phyloP scores from a whole-genome alignment of 1,284 basidiomycete genomes.

The Quambalaria eucalypti region DNA sequence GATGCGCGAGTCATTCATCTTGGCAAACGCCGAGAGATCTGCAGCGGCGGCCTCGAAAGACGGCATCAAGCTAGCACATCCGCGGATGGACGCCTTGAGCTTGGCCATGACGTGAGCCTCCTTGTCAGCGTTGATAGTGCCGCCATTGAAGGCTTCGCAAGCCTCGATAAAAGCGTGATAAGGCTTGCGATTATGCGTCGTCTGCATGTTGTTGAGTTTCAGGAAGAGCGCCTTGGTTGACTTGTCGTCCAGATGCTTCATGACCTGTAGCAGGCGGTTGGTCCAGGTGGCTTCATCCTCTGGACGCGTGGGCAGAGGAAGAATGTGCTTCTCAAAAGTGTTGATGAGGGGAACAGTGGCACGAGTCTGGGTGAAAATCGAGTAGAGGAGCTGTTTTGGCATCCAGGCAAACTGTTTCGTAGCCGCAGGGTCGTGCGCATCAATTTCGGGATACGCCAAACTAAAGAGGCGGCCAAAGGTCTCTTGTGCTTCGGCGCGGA shows the following conservation, averaged over 20 bases:
- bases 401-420: conserved; percentile 87
- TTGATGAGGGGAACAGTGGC: conserved; percentile 50
- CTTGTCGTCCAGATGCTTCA: conserved; percentile 58
- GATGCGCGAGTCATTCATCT: conserved; percentile 71
- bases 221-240: conserved; percentile 55
- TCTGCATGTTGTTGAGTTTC: conserved; percentile 44
- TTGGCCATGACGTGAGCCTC: conserved; percentile 49
- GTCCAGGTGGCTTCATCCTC: conserved; percentile 68
- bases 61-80: conserved; percentile 10
- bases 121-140: conserved; percentile 70
- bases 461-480: conserved; percentile 70
- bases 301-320: conserved; percentile 69
- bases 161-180: conserved; percentile 24
- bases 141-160: conserved; percentile 48
- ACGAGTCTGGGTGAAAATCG: conserved; percentile 46
- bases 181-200: conserved; percentile 5
- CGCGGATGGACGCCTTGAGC: conserved; percentile 20
- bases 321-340: conserved; percentile 63
- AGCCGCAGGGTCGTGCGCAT: conserved; percentile 66
- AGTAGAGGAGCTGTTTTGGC: conserved; percentile 62
- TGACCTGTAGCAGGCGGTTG: conserved; percentile 66
- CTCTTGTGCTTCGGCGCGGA: conserved; percentile 71
- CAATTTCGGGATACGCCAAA: conserved; percentile 83
- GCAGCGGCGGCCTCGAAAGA: conserved; percentile 67
- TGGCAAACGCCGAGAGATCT: conserved; percentile 75